Base-by-base conservation (phyloP, 169 alveolate genomes). In the Neospora caninum region DNA sequence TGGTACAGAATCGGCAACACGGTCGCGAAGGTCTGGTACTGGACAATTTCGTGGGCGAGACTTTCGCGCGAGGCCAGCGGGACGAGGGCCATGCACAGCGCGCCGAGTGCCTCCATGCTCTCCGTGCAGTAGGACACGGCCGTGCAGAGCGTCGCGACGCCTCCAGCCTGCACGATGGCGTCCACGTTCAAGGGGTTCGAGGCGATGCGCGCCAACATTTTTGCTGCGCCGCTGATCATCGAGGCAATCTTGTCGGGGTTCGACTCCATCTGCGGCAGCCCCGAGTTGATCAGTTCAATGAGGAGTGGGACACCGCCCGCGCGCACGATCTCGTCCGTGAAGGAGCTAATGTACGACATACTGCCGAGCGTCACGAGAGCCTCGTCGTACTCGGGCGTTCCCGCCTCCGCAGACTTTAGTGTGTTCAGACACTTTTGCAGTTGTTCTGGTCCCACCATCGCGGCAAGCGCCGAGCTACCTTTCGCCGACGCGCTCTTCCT, bases 271-370 rank as follows among this genome's bases (percentile, higher is more conserved):
- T 97, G 98, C 38, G 96, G 92, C 73, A 97, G 95, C 93, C 98
- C 98, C 88, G 98, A 97, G 92, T 97, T 97, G 73, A 98, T 95
- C 80, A 98, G 96, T 91, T 98, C 98, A 29, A 98, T 96, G 80
- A 98, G 96, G 91, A 98, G 94, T 16, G 98, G 98, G 69, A 98
- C 94, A 82, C 98, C 99, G 43, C 99, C 99, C 41, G 97, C 97
- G 95, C 97, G 94, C 54, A 98, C 99, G 43, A 98, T 96, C 95
- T 98, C 98, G 83, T 97, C 98, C 54, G 99, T 97, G 82, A 97
- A 96, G 7, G 99, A 97, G 13, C 99, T 97, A 43, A 98, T 98
- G 96, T 98, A 98, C 0, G 99, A 98, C 97, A 98, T 97, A 29
- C 98, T 97, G 49, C 98, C 97, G 83, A 98, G 95, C 83, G 98